phyloP scores from a whole-genome alignment of 2,329 filamentous ascomycete genomes.

The Bimuria novae-zelandiae region DNA sequence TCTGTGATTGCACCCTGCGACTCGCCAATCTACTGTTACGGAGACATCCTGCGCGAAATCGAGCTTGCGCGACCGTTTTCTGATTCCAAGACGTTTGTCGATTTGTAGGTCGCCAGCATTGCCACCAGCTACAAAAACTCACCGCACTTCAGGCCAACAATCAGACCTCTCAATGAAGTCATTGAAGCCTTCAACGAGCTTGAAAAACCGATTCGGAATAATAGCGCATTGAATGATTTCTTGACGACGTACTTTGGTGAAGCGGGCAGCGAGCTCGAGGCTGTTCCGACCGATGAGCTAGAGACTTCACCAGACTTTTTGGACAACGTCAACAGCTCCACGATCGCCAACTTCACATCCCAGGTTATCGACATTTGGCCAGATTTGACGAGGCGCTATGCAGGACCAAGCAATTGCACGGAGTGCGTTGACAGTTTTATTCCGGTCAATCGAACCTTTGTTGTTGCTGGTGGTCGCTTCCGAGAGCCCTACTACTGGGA shows the following conservation, averaged over 20 bases:
- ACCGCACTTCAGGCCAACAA: conserved; percentile 59
- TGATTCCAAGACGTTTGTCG: conserved; percentile 74
- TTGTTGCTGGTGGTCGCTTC: conserved; percentile 73
- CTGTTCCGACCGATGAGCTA: conserved; percentile 58
- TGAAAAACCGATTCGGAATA: conserved; percentile 64
- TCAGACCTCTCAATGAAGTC: conserved; percentile 63
- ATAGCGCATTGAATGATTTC: conserved; percentile 65
- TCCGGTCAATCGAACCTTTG: conserved; percentile 68
- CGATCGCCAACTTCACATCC: conserved; percentile 63
- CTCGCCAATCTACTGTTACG: conserved; percentile 70
- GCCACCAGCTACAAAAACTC: not conserved
- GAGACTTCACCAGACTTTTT: conserved; percentile 64
- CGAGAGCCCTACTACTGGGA: conserved; percentile 75
- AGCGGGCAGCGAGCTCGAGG: conserved; percentile 66
- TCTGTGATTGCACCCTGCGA: conserved; percentile 67
- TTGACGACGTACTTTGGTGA: conserved; percentile 66
- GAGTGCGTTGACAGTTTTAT: conserved; percentile 69
- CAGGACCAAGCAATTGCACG: conserved; percentile 53
- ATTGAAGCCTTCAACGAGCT: conserved; percentile 64
- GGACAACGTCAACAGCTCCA: conserved; percentile 58
- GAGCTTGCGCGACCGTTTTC: conserved; percentile 66
- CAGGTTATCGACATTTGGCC: conserved; percentile 74
- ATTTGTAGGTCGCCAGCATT: conserved; percentile 43
- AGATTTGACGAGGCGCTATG: conserved; percentile 66
- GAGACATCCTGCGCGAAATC: conserved; percentile 65